These are phyloP conservation scores for Didymella lethalis DNA, from an alignment of 2,329 filamentous ascomycete species.

Conservation along the genomic window DNA sequence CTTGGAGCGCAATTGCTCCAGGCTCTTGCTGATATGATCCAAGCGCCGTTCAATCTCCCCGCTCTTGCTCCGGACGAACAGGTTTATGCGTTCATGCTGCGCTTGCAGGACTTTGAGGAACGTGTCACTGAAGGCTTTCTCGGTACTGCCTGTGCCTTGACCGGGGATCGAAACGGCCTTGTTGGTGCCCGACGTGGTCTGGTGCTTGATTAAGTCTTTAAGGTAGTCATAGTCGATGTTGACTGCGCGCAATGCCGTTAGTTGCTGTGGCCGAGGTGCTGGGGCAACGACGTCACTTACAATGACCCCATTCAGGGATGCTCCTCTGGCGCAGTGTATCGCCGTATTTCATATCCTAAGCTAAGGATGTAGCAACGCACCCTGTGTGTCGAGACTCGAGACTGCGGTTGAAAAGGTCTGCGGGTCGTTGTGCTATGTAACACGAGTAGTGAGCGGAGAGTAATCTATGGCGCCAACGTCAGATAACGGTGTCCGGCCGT, in stretches of 20 bases:
- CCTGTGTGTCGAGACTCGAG: slow-evolving; percentile 10
- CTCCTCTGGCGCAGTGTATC: slow-evolving; percentile 76
- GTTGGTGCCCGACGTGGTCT: slow-evolving; percentile 76
- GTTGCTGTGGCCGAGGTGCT: slow-evolving; percentile 13
- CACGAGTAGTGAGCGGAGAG: slow-evolving; percentile 16
- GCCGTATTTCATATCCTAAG: slow-evolving; percentile 74
- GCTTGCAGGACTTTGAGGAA: slow-evolving; percentile 74
- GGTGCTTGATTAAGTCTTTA: slow-evolving; percentile 82
- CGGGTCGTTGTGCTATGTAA: slow-evolving; percentile 24
- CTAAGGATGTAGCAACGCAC: slow-evolving; percentile 15
- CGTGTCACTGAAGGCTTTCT: slow-evolving; percentile 72
- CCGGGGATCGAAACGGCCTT: slow-evolving; percentile 78
- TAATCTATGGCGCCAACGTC: slow-evolving; percentile 12
- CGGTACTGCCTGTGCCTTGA: slow-evolving; percentile 60
- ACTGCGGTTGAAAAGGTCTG: slow-evolving; percentile 17
- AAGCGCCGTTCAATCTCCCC: slow-evolving; percentile 77
- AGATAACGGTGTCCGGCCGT: slow-evolving; percentile 16
- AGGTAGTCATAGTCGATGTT: slow-evolving; percentile 91
- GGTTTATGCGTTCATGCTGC: slow-evolving; percentile 78
- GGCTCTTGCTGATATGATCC: slow-evolving; percentile 52
- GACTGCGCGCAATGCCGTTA: slow-evolving; percentile 59
- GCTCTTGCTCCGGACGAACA: slow-evolving; percentile 81
- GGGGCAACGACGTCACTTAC: slow-evolving; percentile 55
- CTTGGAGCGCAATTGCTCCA: slow-evolving; percentile 44
- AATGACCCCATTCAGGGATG: slow-evolving; percentile 81